Evolutionary conservation across 345 rosid genomes (phyloP), one percentile per base, ranked within the genome.

Genomic region (Eucalyptus melliodora): DNA sequence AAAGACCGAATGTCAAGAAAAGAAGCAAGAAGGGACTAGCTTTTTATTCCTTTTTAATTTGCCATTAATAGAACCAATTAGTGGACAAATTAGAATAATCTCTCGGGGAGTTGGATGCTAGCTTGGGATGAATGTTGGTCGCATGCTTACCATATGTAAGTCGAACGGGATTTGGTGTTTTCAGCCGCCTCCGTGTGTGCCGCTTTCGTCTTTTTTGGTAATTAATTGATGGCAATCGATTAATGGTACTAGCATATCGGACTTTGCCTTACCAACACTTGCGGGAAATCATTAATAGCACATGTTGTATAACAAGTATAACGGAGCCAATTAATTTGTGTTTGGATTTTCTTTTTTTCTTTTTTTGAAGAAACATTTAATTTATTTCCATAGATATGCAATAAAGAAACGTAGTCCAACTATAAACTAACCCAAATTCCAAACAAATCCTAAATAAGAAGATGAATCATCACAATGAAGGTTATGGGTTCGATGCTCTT

Each of bases 101-200:
- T 60, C 31, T 26, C 3, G 31, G 67, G 31, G 31, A 60, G 31
- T 60, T 60, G 0, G 31, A 60, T 27, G n/a, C 67, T 11, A 27
- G 31, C 67, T 45, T 45, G 49, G 49, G 11, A 10, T 45, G 49
- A 45, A 45, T 45, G 49, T 45, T 45, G 49, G 49, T 45, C 0
- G 49, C 49, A 45, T 45, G 49, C 49, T 60, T 27, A 7, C 27
- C 1, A 2, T 56, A 9, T 56, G 62, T 9, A 23, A 23, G 13
- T 24, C 5, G 30, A 4, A 53, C 0, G 26, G 59, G 26, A 53
- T 53, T 53, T 21, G 10, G 56, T 19, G 12, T 56, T 56, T 56
- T 4, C 30, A 56, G 27, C 62, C 0, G 6, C 6, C 3, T 9
- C 0, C 0, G 6, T 4, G 62, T 24, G 30, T 56, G 62, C 1